These are phyloP conservation scores for Candida orba DNA, from an alignment of 805 yeast genomes.

Conservation along the genomic window DNA sequence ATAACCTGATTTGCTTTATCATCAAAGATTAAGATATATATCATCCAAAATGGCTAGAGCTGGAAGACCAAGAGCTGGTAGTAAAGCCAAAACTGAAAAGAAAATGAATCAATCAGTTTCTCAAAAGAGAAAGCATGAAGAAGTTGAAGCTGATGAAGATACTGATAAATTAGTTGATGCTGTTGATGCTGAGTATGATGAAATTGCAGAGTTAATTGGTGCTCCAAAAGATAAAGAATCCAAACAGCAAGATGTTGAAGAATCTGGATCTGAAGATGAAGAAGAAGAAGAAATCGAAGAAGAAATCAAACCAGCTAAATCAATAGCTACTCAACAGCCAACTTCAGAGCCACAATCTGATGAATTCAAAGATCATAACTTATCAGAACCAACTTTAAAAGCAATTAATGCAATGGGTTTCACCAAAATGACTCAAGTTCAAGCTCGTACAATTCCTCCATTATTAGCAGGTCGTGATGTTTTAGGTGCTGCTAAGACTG, in stretches of 20 bases:
- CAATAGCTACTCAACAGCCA: constrained; percentile 1
- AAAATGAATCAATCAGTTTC: constrained; percentile 2
- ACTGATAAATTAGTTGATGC: constrained; percentile 44
- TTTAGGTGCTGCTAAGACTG: constrained; percentile 98
- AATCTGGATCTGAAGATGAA: constrained; percentile 10
- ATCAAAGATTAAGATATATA: not conserved
- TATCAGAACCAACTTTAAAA: constrained; percentile 75
- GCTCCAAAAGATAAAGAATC: constrained; percentile 28
- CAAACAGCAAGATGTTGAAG: constrained; percentile 15
- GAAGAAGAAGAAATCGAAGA: constrained; percentile 13
- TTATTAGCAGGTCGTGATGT: constrained; percentile 95
- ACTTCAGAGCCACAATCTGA: constrained; percentile 19
- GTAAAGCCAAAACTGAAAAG: not conserved
- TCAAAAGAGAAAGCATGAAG: constrained; percentile 25
- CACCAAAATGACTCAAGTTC: constrained; percentile 87
- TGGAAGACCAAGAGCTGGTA: not conserved
- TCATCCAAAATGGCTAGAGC: constrained; percentile 5
- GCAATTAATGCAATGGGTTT: constrained; percentile 89
- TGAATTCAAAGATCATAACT: constrained; percentile 42
- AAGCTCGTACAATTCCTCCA: constrained; percentile 94
- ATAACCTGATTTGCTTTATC: too few relatives aligned
- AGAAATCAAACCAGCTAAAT: constrained; percentile 12
- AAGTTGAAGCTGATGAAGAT: constrained; percentile 24
- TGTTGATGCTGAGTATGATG: constrained; percentile 50
- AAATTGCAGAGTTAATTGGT: constrained; percentile 47